Conservation (phyloP, 257 asterid genomes). For the Solanum piurae region DNA sequence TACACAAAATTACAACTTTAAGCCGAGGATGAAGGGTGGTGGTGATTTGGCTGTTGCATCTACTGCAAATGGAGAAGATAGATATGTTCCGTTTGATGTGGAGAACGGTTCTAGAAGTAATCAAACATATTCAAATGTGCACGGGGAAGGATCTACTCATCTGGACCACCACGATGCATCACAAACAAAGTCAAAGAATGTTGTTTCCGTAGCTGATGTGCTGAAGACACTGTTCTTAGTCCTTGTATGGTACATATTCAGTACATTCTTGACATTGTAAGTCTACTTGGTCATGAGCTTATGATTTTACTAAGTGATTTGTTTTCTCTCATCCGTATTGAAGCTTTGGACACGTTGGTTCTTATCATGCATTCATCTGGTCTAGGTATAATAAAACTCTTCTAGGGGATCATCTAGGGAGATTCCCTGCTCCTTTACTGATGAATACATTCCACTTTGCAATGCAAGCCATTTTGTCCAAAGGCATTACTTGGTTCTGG, state of each 20-base stretch:
- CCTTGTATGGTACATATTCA: slow-evolving; percentile 90
- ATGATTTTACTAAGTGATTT: neutral
- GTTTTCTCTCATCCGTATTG: neutral
- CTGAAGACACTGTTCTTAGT: slow-evolving; percentile 73
- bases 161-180: slow-evolving; percentile 6
- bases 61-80: slow-evolving; percentile 19
- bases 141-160: slow-evolving; percentile 6
- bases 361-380: slow-evolving; percentile 6
- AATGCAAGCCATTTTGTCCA: slow-evolving; percentile 94
- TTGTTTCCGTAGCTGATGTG: slow-evolving; percentile 51
- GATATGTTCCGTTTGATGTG: slow-evolving; percentile 56
- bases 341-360: neutral
- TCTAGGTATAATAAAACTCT: slow-evolving; percentile 90
- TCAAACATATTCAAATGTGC: slow-evolving; percentile 10
- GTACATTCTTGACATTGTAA: slow-evolving; percentile 91
- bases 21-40: slow-evolving; percentile 40
- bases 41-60: slow-evolving; percentile 22
- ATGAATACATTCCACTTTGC: slow-evolving; percentile 90
- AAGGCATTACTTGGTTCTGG: slow-evolving; percentile 88
- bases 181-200: slow-evolving; percentile 11
- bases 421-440: slow-evolving; percentile 91
- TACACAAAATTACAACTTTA: slow-evolving; percentile 11
- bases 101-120: slow-evolving; percentile 25
- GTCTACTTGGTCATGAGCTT: slow-evolving; percentile 11
- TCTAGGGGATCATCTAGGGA: slow-evolving; percentile 90